Percentiles rank a stretch among this genome's conserved stretches.
These are phyloP conservation scores for Aspergillus felis DNA, from an alignment of 2,329 filamentous ascomycete genomes.

Conservation along the genomic window DNA sequence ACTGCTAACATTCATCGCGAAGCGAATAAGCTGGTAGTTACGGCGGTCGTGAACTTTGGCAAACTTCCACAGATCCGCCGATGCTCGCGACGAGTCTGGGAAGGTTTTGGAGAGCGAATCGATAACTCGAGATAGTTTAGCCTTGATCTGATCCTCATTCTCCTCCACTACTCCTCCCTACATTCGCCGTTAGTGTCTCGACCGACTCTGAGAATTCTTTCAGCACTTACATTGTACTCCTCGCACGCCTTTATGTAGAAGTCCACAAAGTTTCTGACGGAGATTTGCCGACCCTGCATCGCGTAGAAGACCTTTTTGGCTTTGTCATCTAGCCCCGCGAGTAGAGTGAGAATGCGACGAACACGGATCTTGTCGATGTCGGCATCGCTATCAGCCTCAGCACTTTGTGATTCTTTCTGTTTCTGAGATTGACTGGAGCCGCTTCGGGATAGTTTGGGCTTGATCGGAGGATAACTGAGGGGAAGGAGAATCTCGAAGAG, in stretches of 20 bases:
- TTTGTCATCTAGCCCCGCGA: slow-evolving; percentile 70
- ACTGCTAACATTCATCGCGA: slow-evolving; percentile 76
- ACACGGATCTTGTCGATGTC: slow-evolving; percentile 65
- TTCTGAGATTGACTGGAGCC: slow-evolving; percentile 57
- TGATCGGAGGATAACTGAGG: slow-evolving; percentile 74
- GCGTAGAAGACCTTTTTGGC: slow-evolving; percentile 86
- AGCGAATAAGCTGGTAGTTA: slow-evolving; percentile 83
- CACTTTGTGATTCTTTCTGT: slow-evolving; percentile 33
- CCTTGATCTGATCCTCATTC: slow-evolving; percentile 63
- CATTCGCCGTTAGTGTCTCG: background rate
- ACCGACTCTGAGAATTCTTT: background rate
- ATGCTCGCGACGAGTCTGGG: slow-evolving; percentile 69
- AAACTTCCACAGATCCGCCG: slow-evolving; percentile 80
- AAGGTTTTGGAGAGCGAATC: slow-evolving; percentile 70
- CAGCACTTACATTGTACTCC: slow-evolving; percentile 62
- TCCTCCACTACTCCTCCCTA: slow-evolving; percentile 70
- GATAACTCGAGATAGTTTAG: slow-evolving; percentile 68
- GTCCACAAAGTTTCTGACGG: slow-evolving; percentile 68
- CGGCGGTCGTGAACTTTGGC: slow-evolving; percentile 87
- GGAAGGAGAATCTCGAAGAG: slow-evolving; percentile 87
- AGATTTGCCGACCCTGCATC: slow-evolving; percentile 72
- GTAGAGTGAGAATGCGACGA: slow-evolving; percentile 76
- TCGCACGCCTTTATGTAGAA: slow-evolving; percentile 83
- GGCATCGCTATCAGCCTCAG: slow-evolving; percentile 34
- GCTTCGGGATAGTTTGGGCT: slow-evolving; percentile 45